Evolutionary conservation across 2,329 filamentous ascomycete genomes (phyloP), one percentile per base, ranked within the genome.

Genomic region (Diaporthe eres): DNA sequence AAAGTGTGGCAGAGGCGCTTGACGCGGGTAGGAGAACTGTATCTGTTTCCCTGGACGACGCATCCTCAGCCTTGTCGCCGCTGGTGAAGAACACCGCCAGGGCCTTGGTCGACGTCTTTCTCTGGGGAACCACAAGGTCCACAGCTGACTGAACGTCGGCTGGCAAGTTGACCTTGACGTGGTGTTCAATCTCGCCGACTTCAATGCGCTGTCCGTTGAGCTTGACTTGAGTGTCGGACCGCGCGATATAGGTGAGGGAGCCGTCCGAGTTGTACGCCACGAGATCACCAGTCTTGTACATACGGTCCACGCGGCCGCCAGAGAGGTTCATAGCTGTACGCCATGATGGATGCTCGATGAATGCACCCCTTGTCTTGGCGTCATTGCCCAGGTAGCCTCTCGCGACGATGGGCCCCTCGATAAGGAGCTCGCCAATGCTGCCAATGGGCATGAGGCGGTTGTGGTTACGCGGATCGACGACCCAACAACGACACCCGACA

Each of bases 211-310:
- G 89, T 57, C 90, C 90, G 34, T 85, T 84, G 31, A 90, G 80
- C 80, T 91, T 90, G 51, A 90, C 84, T 79, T 90, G 88, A 0
- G 84, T 85, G 78, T 90, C 89, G 76, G 87, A 87, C 42, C 78
- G 51, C 2, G 77, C 75, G 9, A 78, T 82, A 77, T 74, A 83
- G 1, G 81, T 75, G 22, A 87, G 79, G 7, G 51, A 77, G n/a
- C 80, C 82, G 74, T 86, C 82, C 0, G 78, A 74, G 60, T 83
- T 77, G 37, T 85, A 84, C 44, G 78, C 79, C 6, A 80, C 86
- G 8, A 87, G 80, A 76, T 87, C 86, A 22, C 86, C 86, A 1
- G 86, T 86, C 60, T 82, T 83, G 77, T 86, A 87, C 17, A 74
- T 58, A 87, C 84, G 39, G 15, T 55, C 22, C 0, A 31, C 37